Base-by-base conservation (phyloP, 2,329 filamentous ascomycete genomes). In the Parasarocladium wereldwijsianum region DNA sequence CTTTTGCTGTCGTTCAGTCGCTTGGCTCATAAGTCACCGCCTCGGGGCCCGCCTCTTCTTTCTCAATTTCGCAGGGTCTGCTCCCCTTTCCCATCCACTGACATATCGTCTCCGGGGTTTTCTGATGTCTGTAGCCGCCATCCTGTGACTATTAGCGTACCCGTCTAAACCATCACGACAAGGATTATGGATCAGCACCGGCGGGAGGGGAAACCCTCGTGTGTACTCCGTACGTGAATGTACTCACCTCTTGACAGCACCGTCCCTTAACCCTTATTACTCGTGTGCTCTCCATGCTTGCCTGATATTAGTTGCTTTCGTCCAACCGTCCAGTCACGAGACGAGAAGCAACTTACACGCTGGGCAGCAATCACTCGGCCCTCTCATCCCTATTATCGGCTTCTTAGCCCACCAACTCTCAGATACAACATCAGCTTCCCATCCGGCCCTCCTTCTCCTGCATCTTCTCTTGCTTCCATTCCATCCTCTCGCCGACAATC, bases 231-330 rank as follows among this genome's bases (percentile, higher is more conserved):
- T 40, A 45, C 39, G 36, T 23, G 14, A 17, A 30, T 43, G 46
- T 50, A n/a, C n/a, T n/a, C n/a, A n/a, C n/a, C n/a, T n/a, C n/a
- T n/a, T n/a, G n/a, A n/a, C n/a, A n/a, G n/a, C n/a, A n/a, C n/a
- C n/a, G n/a, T n/a, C n/a, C n/a, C n/a, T n/a, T n/a, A n/a, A n/a
- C n/a, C n/a, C n/a, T n/a, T n/a, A n/a, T n/a, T n/a, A n/a, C n/a
- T n/a, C n/a, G n/a, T n/a, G n/a, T n/a, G n/a, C n/a, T n/a, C n/a
- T n/a, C n/a, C n/a, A n/a, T n/a, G n/a, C n/a, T n/a, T n/a, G n/a
- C n/a, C 54, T 60, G 56, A 58, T 60, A 57, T 60, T 54, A 60
- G 56, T 55, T 52, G 47, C 37, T 42, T 48, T 38, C 43, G 39
- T 38, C 36, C 39, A 32, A 40, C 43, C 50, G 45, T 52, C 58